Base-by-base conservation (phyloP, 305 asterid genomes). In the Fraxinus ornus region DNA sequence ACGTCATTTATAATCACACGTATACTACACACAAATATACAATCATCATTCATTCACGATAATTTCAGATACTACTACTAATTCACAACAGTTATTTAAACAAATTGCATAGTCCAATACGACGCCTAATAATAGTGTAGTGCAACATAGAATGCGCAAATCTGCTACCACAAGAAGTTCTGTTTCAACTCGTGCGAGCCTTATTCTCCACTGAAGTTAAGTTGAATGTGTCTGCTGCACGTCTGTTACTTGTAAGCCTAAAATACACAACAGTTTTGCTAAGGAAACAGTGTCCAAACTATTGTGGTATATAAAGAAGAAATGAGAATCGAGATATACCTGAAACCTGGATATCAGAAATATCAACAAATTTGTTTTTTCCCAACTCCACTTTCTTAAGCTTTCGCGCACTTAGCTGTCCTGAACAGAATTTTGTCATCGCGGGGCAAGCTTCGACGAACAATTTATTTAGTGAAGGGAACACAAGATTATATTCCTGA, bases 391-490 rank as follows among this genome's bases (percentile, higher is more conserved):
- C 15, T 24, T 64, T 64, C 73, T 24, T 64, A 15, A 81, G 84
- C 79, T 35, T 60, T 57, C 32, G 70, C 28, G 84, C 84, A 3
- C 19, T 52, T 81, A 57, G 37, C 10, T 24, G 30, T 33, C 41
- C 64, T 26, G 1, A 3, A 76, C 44, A 81, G 33, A 81, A 76
- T 28, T 35, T 3, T 7, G 2, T 26, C 75, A 55, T 81, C 66
- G 5, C 12, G 33, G 79, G 79, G 21, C 74, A 81, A 37, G 22
- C 2, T 10, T 12, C 36, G 15, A 81, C 17, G 26, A 36, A 5
- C 57, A 81, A 15, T 52, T 81, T 60, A 3, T 47, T 24, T 60
- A 75, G 68, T 9, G 75, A 81, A 15, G 84, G 84, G 55, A 81
- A 52, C 13, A 9, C n/a, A 6, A 81, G 79, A 15, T 35, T n/a